Base-by-base conservation (phyloP, 768 basidiomycete species). In the Hygrophoropsis aurantiaca region DNA sequence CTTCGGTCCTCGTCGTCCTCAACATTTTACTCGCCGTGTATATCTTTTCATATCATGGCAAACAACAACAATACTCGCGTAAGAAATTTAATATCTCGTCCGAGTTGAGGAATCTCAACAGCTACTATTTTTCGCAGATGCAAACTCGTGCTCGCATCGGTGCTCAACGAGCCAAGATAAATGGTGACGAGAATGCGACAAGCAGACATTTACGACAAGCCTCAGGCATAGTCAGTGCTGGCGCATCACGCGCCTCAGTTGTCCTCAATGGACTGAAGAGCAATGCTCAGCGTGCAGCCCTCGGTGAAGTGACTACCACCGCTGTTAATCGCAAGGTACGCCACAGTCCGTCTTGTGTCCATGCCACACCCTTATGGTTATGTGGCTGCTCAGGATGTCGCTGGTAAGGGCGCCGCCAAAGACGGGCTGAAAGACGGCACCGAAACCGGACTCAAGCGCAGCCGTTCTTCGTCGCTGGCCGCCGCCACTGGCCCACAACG, bases 271-370 rank as follows among this genome's bases (percentile, higher is more conserved):
- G 64, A 8, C 59, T 66, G 53, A 92, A 90, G 74, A 72, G 70
- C 26, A 75, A 71, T 35, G 69, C 74, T 18, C 81, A 83, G 62
- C 79, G 92, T 54, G 76, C 85, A 25, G 90, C 84, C 33, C 76
- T 94, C 41, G 81, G 83, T 49, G 91, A 93, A 69, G 90, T 94
- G 53, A 87, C 87, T 37, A 84, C 79, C 42, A 79, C 80, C 51
- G 83, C 85, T 46, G 80, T 89, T 42, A 90, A 89, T 66, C 80
- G 82, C 63, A 90, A 86, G 73, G 87, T 86, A 59, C 54, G 79
- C 62, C 15, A 46, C 40, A 25, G 21, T 51, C n/a, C n/a, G 50
- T 52, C 21, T 46, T 30, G 16, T 34, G 39, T 36, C 33, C 37
- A n/a, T 25, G 15, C 20, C 35, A 30, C 33, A 46, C 44, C 39